phyloP scores from a whole-genome alignment of 345 rosid genomes.

The Cardiospermum halicacabum region DNA sequence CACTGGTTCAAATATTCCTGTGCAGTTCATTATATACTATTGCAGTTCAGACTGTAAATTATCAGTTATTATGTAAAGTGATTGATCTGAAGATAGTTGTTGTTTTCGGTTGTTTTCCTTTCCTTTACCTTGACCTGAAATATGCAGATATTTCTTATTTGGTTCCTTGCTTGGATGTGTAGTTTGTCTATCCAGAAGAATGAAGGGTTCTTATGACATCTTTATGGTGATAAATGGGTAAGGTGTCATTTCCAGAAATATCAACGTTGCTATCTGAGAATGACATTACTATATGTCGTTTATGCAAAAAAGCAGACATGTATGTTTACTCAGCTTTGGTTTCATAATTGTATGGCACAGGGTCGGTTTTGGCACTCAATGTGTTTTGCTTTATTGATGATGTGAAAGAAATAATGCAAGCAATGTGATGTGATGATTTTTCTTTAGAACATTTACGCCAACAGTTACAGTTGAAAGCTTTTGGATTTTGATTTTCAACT shows the following conservation, averaged over 20 bases:
- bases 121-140: no score
- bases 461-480: no score
- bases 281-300: background rate
- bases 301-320: background rate
- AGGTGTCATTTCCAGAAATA: constrained; percentile 12
- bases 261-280: constrained; percentile 21
- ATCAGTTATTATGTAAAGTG: background rate
- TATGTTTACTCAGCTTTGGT: background rate
- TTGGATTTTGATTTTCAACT: no score
- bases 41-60: background rate
- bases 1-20: background rate
- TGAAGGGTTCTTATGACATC: background rate
- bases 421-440: no score
- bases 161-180: background rate
- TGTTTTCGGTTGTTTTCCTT: background rate
- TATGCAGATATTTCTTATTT: background rate
- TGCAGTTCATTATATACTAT: background rate
- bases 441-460: no score
- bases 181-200: background rate
- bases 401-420: no score
- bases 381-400: background rate
- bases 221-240: constrained; percentile 16
- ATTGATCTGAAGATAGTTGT: background rate
- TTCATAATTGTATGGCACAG: background rate
- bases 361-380: background rate